phyloP scores from a whole-genome alignment of 2,329 filamentous ascomycete genomes.

The Dothistroma septosporum region DNA sequence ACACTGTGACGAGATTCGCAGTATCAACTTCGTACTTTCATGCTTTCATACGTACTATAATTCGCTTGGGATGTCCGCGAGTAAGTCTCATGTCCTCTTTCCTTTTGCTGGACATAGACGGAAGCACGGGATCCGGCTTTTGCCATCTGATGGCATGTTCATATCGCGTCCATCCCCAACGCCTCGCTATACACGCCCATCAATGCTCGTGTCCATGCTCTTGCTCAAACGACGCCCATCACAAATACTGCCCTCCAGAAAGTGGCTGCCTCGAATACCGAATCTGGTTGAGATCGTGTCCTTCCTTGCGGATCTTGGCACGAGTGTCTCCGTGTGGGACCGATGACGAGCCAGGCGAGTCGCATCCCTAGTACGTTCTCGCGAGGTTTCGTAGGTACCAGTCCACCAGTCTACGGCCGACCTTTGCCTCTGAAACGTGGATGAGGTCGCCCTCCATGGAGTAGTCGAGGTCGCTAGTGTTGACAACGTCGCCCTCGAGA shows the following conservation, averaged over 20 bases:
- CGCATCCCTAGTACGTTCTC: slow-evolving; percentile 70
- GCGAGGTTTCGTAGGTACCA: slow-evolving; percentile 98
- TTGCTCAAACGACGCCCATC: not conserved
- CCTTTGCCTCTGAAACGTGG: slow-evolving; percentile 98
- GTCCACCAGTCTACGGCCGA: slow-evolving; percentile 92
- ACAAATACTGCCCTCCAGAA: not conserved
- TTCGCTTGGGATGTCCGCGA: slow-evolving; percentile 4
- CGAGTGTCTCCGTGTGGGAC: not conserved
- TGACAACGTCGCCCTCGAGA: slow-evolving; percentile 86
- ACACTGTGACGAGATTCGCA: too few relatives aligned
- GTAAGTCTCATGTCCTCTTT: slow-evolving; percentile 4
- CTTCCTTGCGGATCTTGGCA: not conserved
- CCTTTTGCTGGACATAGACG: not conserved
- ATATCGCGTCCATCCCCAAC: slow-evolving; percentile 3
- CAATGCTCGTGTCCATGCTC: not conserved
- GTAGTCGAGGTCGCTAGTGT: slow-evolving; percentile 94
- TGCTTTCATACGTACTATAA: not conserved
- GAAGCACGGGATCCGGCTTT: slow-evolving; percentile 5
- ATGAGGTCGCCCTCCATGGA: slow-evolving; percentile 95
- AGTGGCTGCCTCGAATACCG: not conserved
- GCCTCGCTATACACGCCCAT: slow-evolving; percentile 1
- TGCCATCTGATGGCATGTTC: not conserved
- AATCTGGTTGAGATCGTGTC: not conserved
- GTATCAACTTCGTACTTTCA: not conserved
- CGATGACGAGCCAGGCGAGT: not conserved